These are phyloP conservation scores for Boletales sp. DNA, from an alignment of 768 basidiomycete genomes.

Conservation along the genomic window DNA sequence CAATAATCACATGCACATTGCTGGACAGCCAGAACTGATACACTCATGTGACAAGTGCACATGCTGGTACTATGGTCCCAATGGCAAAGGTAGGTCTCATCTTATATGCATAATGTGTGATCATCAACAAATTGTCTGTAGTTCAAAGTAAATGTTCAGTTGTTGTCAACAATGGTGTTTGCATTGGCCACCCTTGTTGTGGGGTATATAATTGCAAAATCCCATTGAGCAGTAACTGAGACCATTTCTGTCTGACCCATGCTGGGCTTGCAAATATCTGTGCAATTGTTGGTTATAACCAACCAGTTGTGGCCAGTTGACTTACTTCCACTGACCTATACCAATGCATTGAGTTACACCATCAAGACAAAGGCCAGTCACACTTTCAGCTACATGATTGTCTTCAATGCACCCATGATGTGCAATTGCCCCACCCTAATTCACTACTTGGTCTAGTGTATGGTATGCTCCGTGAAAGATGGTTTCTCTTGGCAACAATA, in stretches of 20 bases:
- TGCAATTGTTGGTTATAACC: not conserved
- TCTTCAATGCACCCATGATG: not conserved
- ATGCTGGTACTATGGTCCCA: not conserved
- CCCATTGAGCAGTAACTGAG: not conserved
- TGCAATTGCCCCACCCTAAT: not conserved
- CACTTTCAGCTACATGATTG: conserved; percentile 2
- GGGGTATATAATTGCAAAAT: not conserved
- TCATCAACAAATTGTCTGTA: not conserved
- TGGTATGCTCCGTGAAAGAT: too few relatives aligned
- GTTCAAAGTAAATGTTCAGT: not conserved
- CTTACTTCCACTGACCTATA: not conserved
- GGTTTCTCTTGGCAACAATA: too few relatives aligned
- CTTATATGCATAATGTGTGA: too few relatives aligned
- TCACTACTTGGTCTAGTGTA: too few relatives aligned
- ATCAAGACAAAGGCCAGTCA: not conserved
- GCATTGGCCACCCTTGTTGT: conserved; percentile 9
- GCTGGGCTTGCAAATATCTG: not conserved
- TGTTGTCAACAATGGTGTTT: not conserved
- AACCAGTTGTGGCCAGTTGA: not conserved
- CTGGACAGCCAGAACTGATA: not conserved
- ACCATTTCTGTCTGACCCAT: not conserved
- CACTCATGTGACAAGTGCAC: conserved; percentile 9
- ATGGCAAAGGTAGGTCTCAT: not conserved
- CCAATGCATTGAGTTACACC: not conserved
- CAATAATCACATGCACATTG: not conserved